A percentile compares a stretch with the other conserved stretches of the same genome.
These are phyloP conservation scores for Lentinula aciculospora DNA, from an alignment of 768 basidiomycete species.

Conservation along the genomic window DNA sequence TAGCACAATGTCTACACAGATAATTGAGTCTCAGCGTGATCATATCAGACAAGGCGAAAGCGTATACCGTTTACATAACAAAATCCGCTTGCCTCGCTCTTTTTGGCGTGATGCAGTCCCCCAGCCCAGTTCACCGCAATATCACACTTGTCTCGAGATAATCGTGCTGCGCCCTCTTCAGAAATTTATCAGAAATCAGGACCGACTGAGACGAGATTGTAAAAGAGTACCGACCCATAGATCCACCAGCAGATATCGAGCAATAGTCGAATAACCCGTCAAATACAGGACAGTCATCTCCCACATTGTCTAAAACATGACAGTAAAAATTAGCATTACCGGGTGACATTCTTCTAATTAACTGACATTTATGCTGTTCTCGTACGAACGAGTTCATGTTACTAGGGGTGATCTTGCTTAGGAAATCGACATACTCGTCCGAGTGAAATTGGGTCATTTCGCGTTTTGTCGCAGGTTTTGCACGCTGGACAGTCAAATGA, in stretches of 20 bases:
- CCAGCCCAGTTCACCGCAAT: slow-evolving; percentile 99
- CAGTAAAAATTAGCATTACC: not conserved
- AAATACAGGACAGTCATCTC: slow-evolving; percentile 98
- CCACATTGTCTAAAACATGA: slow-evolving; percentile 74
- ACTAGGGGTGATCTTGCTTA: slow-evolving; percentile 87
- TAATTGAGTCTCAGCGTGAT: not conserved
- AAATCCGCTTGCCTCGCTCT: slow-evolving; percentile 97
- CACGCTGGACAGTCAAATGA: slow-evolving; percentile 52
- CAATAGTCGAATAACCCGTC: slow-evolving; percentile 99
- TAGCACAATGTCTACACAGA: slow-evolving; percentile 79
- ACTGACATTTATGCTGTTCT: slow-evolving; percentile 90
- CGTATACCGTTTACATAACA: slow-evolving; percentile 97
- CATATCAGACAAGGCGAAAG: slow-evolving; percentile 2
- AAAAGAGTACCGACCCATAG: slow-evolving; percentile 72
- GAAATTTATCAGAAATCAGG: slow-evolving; percentile 6
- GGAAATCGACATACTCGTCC: slow-evolving; percentile 98
- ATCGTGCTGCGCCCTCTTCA: slow-evolving; percentile 91
- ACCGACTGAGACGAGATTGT: not conserved
- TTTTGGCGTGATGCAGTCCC: slow-evolving; percentile 97
- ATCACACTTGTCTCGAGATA: slow-evolving; percentile 96
- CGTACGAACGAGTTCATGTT: slow-evolving; percentile 93
- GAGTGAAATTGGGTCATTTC: slow-evolving; percentile 99
- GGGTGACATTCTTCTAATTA: slow-evolving; percentile 14
- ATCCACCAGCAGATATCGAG: slow-evolving; percentile 98
- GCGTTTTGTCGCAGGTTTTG: slow-evolving; percentile 98